phyloP scores from a whole-genome alignment of 2,329 filamentous ascomycete species.

The Aspergillus sp. region DNA sequence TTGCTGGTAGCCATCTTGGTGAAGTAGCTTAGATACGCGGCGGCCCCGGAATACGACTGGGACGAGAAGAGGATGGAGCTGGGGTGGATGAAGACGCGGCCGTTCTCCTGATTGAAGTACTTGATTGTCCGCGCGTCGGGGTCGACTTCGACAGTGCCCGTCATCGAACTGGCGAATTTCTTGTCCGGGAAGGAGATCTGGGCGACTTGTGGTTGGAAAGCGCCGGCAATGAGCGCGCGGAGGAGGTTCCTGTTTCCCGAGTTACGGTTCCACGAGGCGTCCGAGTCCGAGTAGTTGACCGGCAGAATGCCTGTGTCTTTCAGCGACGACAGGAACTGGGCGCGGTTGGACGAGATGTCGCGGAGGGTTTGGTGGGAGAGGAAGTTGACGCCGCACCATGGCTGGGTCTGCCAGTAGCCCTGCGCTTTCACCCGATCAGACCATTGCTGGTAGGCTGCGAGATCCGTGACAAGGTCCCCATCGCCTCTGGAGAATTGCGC shows the following conservation, averaged over 20 bases:
- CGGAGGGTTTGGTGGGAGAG: constrained; percentile 72
- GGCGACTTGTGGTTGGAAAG: constrained; percentile 77
- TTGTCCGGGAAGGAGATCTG: constrained; percentile 91
- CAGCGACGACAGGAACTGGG: constrained; percentile 77
- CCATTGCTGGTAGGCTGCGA: constrained; percentile 79
- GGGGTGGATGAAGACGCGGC: constrained; percentile 87
- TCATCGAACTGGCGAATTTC: constrained; percentile 80
- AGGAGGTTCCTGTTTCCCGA: constrained; percentile 43
- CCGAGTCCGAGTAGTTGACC: constrained; percentile 36
- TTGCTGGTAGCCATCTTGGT: constrained; percentile 86
- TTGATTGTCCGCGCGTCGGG: constrained; percentile 87
- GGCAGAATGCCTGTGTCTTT: constrained; percentile 74
- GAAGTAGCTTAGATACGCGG: constrained; percentile 80
- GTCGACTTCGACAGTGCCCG: constrained; percentile 84
- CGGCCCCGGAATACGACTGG: constrained; percentile 65
- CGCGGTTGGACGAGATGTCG: constrained; percentile 78
- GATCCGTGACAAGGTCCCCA: constrained; percentile 80
- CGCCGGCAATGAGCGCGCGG: constrained; percentile 61
- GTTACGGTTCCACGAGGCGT: constrained; percentile 30
- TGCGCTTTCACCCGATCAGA: constrained; percentile 50
- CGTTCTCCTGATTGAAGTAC: constrained; percentile 79
- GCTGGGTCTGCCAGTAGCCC: constrained; percentile 40
- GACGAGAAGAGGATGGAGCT: constrained; percentile 76
- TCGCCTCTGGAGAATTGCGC: constrained; percentile 65
- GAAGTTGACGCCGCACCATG: constrained; percentile 78